phyloP scores from a whole-genome alignment of 306 rosid species.

The Prunus fruticosa region DNA sequence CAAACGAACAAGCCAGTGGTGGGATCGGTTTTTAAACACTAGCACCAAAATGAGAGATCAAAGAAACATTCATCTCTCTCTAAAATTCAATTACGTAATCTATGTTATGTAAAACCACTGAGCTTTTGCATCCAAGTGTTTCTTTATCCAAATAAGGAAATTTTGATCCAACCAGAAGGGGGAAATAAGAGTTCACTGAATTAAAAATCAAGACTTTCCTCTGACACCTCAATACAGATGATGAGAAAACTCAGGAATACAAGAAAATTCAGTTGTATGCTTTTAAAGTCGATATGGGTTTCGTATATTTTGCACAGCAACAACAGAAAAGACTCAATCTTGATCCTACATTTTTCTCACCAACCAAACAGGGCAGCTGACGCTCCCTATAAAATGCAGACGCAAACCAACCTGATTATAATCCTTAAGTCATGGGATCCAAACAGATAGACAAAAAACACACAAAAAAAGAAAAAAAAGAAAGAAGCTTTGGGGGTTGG shows the following conservation, averaged over 20 bases:
- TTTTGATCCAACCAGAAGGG: neutral
- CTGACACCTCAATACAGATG: neutral
- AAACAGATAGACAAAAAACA: neutral
- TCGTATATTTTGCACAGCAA: neutral
- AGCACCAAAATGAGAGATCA: neutral
- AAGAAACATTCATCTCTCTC: neutral
- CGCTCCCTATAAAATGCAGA: neutral
- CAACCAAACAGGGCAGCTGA: neutral
- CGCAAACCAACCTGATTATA: neutral
- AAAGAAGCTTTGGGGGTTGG: neutral
- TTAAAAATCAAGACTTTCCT: neutral
- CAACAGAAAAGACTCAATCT: neutral
- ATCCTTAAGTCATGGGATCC: neutral
- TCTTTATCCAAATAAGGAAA: neutral
- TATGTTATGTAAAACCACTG: neutral
- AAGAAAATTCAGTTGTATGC: neutral
- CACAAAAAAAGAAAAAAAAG: too few species aligned
- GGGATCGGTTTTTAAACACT: neutral
- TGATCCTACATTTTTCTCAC: neutral
- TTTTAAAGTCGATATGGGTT: neutral
- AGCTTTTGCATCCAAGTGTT: neutral
- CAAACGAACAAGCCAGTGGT: neutral
- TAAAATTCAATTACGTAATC: neutral
- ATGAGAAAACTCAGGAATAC: neutral
- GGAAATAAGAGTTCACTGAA: neutral